Conservation (phyloP, 2,329 filamentous ascomycete species). For the Colletotrichum shisoi region DNA sequence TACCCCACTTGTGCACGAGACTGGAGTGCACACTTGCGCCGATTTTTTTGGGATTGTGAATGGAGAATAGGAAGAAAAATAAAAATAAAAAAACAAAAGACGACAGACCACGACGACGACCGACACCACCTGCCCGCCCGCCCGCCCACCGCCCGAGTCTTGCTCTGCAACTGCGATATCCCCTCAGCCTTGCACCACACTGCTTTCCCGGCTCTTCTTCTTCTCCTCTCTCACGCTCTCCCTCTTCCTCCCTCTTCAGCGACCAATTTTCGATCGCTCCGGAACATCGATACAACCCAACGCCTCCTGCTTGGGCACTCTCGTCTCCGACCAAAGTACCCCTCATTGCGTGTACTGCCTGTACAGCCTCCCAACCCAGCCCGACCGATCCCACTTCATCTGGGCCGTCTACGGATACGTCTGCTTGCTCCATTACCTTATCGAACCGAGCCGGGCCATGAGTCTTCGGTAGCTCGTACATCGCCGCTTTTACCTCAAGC, state of each 20-base stretch:
- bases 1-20: constrained; percentile 52
- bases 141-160: constrained; percentile 23
- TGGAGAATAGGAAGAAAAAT: constrained; percentile 19
- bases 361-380: constrained; percentile 27
- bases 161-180: constrained; percentile 24
- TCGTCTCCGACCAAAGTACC: constrained; percentile 40
- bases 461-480: constrained; percentile 54
- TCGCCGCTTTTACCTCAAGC: constrained; percentile 47
- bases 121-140: constrained; percentile 49
- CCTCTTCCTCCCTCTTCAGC: neutral
- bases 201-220: constrained; percentile 4
- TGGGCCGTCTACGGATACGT: neutral
- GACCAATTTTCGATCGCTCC: neutral
- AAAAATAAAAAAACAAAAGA: constrained; percentile 25
- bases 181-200: constrained; percentile 39
- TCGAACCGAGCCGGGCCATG: constrained; percentile 49
- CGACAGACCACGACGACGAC: constrained; percentile 27
- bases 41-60: constrained; percentile 49
- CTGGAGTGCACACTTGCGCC: constrained; percentile 44
- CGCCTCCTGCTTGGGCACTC: constrained; percentile 27
- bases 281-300: neutral
- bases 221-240: neutral
- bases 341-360: constrained; percentile 20
- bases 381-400: constrained; percentile 34
- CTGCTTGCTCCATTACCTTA: constrained; percentile 6